Conservation (phyloP, 805 yeast species). For the Zygotorulaspora danielsina region DNA sequence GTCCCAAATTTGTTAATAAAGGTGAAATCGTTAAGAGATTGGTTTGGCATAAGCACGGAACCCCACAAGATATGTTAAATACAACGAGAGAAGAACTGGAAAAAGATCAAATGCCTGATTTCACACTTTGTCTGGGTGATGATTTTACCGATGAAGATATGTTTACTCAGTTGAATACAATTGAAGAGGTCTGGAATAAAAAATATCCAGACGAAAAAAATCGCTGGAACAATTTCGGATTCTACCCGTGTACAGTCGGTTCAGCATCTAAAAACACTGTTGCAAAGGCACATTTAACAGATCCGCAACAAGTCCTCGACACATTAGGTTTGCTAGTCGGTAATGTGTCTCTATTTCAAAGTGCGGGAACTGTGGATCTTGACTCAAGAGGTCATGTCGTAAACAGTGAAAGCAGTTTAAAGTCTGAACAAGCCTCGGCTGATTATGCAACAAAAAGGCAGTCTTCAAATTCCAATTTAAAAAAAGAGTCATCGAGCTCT, state of each 20-base stretch:
- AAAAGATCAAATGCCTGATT: slow-evolving; percentile 63
- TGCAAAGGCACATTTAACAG: slow-evolving; percentile 80
- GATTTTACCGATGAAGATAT: slow-evolving; percentile 97
- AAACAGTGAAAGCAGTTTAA: slow-evolving; percentile 39
- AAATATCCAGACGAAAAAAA: slow-evolving; percentile 40
- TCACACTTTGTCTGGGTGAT: slow-evolving; percentile 88
- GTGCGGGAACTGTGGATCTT: slow-evolving; percentile 68
- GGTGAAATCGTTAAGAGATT: slow-evolving; percentile 91
- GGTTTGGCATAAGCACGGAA: slow-evolving; percentile 60
- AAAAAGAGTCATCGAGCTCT: slow-evolving; percentile 6
- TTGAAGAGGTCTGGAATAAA: slow-evolving; percentile 45
- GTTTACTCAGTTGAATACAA: slow-evolving; percentile 71
- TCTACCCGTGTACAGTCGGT: slow-evolving; percentile 87
- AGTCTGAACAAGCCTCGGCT: slow-evolving; percentile 34
- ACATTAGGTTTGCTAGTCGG: slow-evolving; percentile 77
- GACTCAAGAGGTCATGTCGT: slow-evolving; percentile 73
- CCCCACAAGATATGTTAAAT: slow-evolving; percentile 42
- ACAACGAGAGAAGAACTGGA: slow-evolving; percentile 33
- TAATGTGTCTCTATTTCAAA: slow-evolving; percentile 71
- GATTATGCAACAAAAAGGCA: slow-evolving; percentile 31
- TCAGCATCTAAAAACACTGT: slow-evolving; percentile 83
- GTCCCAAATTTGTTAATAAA: slow-evolving; percentile 91
- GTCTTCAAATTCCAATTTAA: slow-evolving; percentile 16
- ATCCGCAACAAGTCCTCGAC: slow-evolving; percentile 80
- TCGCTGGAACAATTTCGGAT: slow-evolving; percentile 51